Evolutionary conservation across 1,139 yeast genomes (phyloP), one percentile per base, ranked within the genome.

Genomic region (Yamadazyma diddensiae): DNA sequence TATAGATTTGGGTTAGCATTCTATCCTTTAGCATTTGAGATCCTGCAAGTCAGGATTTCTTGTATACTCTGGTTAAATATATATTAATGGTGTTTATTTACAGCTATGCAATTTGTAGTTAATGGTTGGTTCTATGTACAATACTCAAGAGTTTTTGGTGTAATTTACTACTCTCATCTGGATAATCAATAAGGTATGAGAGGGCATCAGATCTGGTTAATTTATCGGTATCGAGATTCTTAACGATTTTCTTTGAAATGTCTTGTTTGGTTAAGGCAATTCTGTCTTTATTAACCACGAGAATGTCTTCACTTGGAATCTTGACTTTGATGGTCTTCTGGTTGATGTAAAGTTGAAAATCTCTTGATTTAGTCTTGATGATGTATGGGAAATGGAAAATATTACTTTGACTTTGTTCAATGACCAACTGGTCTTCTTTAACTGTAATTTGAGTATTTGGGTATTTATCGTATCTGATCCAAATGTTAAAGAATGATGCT

Each of bases 381-480:
- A 72, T 57, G 22, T 82, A 52, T 5, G 90, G 88, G 31, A 75
- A 53, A 36, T 72, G 77, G 44, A 52, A 55, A 4, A 68, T 31
- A 43, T 60, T 76, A 36, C 79, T 61, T 47, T 77, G 79, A 15
- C 35, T 34, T 53, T 81, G 88, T 32, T 64, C 75, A 26, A 75
- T 46, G 8, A 48, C 41, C 5, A 78, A 45, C 26, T 55, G 50
- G 7, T 47, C 62, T 1, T 51, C 51, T 15, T 44, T 43, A 0
- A 51, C 38, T 1, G 55, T 43, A 1, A 79, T 77, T 6, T 54
- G 51, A 11, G 82, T 50, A 2, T 75, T 49, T 3, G 92, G 90
- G 35, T 59, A 70, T 0, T 87, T 87, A 1, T 79, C 66, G 15
- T 69, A 55, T 45, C 76, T 65, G 5, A 70, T 55, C 87, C 87